Evolutionary conservation across 192 early-diverging fungal genomes (phyloP), one percentile per base, ranked within the genome.

Genomic region (Backusella parvicylindrica): DNA sequence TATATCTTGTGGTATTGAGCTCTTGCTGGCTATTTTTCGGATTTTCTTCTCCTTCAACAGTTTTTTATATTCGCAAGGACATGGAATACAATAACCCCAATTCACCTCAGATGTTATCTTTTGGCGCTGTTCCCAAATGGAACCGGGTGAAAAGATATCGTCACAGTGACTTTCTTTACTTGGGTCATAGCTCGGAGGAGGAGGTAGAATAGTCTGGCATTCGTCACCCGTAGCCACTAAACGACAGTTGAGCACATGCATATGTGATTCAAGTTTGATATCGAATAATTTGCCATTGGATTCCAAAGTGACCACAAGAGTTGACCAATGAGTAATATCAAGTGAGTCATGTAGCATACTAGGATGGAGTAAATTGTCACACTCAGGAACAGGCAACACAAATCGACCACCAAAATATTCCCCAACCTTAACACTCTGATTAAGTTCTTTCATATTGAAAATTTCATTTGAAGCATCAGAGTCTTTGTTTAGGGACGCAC

Each of bases 361-460:
- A 6, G 78, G 73, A n/a, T 79, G 60, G 21, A 79, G 21, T 13
- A 68, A 13, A 53, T 56, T 47, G 33, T 49, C 53, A 41, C 78
- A 79, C 6, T 38, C 40, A n/a, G 78, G 78, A n/a, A 79, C 63
- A 56, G 78, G 73, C 15, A 79, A 18, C 6, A 75, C 78, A 68
- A 79, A 79, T 13, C 74, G 69, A 15, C 73, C 73, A 1, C 53
- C 53, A 23, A 76, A 76, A 18, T 40, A 70, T 13, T 76, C 60
- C 6, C 75, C 75, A n/a, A 64, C 11, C 26, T 70, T 26, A n/a
- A 76, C 49, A 9, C 31, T 15, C 18, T 76, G 75, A 47, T 75
- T 38, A 11, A 79, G 13, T 7, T 72, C 64, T n/a, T 75, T 75
- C 6, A 79, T 31, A 33, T 79, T 75, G 15, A 71, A 23, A 1